Conservation (phyloP, 2,329 filamentous ascomycete genomes). For the Colletotrichum coccodes region DNA sequence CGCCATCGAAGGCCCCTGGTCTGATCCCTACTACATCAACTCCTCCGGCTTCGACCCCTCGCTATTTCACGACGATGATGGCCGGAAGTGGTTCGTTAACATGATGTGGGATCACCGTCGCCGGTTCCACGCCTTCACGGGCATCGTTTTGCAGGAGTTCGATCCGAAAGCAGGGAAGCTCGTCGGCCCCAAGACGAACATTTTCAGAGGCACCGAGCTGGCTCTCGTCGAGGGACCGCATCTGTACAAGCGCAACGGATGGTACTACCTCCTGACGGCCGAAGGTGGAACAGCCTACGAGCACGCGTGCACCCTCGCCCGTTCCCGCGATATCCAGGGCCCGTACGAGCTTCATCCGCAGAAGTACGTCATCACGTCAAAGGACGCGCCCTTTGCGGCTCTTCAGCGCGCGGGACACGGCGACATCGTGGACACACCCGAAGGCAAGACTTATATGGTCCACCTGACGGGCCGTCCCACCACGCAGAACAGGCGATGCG, state of each 20-base stretch:
- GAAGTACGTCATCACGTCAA: conserved; percentile 66
- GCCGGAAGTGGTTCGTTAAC: conserved; percentile 66
- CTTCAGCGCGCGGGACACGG: conserved; percentile 65
- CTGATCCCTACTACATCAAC: conserved; percentile 68
- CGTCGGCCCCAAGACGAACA: conserved; percentile 64
- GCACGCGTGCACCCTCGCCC: conserved; percentile 69
- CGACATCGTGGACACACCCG: conserved; percentile 63
- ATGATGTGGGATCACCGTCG: conserved; percentile 66
- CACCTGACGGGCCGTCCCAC: conserved; percentile 63
- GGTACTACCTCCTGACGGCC: conserved; percentile 69
- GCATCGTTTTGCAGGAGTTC: conserved; percentile 69
- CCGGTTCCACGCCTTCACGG: conserved; percentile 60
- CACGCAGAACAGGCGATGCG: conserved; percentile 61
- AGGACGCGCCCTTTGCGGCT: conserved; percentile 58
- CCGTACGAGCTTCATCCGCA: conserved; percentile 70
- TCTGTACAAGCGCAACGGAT: conserved; percentile 66
- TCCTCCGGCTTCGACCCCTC: conserved; percentile 72
- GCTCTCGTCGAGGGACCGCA: conserved; percentile 67
- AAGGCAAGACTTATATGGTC: conserved; percentile 64
- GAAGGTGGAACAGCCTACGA: conserved; percentile 70
- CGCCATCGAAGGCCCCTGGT: conserved; percentile 68
- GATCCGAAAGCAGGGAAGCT: conserved; percentile 59
- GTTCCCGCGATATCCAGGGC: conserved; percentile 63
- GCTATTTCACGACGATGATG: conserved; percentile 67
- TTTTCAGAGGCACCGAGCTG: conserved; percentile 65